These are phyloP conservation scores for Pythium graminicola DNA, from an alignment of 352 stramenopile genomes.

Conservation along the genomic window DNA sequence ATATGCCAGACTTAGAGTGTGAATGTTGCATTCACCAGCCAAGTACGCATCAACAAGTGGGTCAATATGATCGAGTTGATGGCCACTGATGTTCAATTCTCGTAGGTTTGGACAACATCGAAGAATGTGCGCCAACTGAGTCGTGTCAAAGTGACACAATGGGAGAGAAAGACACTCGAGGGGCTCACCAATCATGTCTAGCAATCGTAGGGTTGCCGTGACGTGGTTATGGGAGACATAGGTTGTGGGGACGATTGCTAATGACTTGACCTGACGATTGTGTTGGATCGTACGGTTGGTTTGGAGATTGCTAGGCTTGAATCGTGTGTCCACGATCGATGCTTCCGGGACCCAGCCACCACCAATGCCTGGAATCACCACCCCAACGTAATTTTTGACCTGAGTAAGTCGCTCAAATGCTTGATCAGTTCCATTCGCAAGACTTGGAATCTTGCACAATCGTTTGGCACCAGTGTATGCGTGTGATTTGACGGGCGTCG, in stretches of 20 bases:
- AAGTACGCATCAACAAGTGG: slow-evolving; percentile 6
- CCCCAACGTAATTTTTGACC: slow-evolving; percentile 21
- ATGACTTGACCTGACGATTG: slow-evolving; percentile 1
- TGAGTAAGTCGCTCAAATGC: slow-evolving; percentile 29
- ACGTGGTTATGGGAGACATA: neutral
- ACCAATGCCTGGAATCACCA: slow-evolving; percentile 31
- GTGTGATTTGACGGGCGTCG: slow-evolving; percentile 6
- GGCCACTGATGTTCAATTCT: slow-evolving; percentile 10
- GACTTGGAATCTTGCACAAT: slow-evolving; percentile 11
- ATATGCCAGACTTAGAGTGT: slow-evolving; percentile 5
- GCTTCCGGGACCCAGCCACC: slow-evolving; percentile 25
- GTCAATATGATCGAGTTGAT: neutral
- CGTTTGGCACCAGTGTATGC: slow-evolving; percentile 3
- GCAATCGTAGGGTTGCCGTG: neutral
- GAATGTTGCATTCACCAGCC: neutral
- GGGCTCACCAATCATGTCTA: neutral
- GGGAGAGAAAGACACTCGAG: slow-evolving; percentile 4
- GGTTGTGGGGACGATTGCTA: neutral
- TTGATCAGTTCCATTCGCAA: neutral
- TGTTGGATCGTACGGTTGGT: neutral
- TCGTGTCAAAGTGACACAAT: neutral
- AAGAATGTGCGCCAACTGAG: slow-evolving; percentile 7
- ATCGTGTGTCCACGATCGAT: neutral
- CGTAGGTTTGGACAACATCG: slow-evolving; percentile 4
- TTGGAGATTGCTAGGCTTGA: neutral